These are phyloP conservation scores for Lentithecium fluviatile DNA, from an alignment of 495 filamentous ascomycete genomes.

Conservation along the genomic window DNA sequence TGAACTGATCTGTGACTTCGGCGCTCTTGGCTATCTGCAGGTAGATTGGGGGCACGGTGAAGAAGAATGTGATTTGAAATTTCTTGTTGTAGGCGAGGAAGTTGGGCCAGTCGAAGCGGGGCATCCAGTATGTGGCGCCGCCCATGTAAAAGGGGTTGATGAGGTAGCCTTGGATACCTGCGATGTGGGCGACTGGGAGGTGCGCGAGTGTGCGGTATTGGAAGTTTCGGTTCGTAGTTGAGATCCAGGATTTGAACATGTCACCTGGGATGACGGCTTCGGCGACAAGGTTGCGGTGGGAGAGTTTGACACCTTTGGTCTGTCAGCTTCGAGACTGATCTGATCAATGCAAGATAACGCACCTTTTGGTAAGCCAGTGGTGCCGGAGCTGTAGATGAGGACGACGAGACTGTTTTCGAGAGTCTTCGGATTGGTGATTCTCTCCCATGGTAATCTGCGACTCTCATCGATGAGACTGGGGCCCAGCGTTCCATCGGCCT, in stretches of 20 bases:
- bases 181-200: conserved; percentile 50
- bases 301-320: conserved; percentile 34
- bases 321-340: too few species aligned
- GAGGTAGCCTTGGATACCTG: conserved; percentile 49
- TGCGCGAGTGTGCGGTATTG: conserved; percentile 49
- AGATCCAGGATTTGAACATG: conserved; percentile 33
- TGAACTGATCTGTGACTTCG: conserved; percentile 52
- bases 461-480: conserved; percentile 21
- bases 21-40: conserved; percentile 51
- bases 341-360: too few species aligned
- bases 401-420: conserved; percentile 35
- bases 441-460: conserved; percentile 42
- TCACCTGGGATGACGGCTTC: conserved; percentile 34
- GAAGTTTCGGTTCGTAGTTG: conserved; percentile 27
- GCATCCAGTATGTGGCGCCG: conserved; percentile 54
- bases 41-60: conserved; percentile 54
- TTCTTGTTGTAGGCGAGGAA: conserved; percentile 48
- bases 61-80: conserved; percentile 50
- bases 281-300: conserved; percentile 41
- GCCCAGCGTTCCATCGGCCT: conserved; percentile 7
- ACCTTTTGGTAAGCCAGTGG: conserved; percentile 43
- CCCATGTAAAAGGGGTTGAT: conserved; percentile 43
- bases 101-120: conserved; percentile 47
- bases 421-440: conserved; percentile 45
- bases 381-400: conserved; percentile 40